Evolutionary conservation across 139 green algal genomes (phyloP), one percentile per base, ranked within the genome.

Genomic region (Pseudopediastrum boryanum): DNA sequence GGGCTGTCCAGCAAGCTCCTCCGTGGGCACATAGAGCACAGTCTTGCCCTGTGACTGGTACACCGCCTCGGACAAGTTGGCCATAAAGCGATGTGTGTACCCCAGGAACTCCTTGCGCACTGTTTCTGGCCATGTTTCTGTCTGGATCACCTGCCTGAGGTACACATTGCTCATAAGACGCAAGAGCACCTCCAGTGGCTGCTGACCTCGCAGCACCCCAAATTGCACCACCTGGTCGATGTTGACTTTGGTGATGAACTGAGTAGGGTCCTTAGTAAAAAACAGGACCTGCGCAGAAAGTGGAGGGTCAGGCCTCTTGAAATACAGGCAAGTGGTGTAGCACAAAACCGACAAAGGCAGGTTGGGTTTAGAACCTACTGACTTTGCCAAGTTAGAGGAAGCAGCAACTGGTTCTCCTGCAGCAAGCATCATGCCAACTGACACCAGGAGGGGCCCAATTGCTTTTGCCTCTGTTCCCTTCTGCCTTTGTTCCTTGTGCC

Each of bases 1-100:
- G 13, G 81, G 81, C 5, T 29, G 50, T 31, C 46, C 58, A 25
- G n/a, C 42, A 7, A 78, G 68, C 66, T 90, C 83, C 13, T 74
- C 56, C 4, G 90, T 54, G 1, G 93, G 92, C 44, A 96, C 89
- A 86, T 96, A 96, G 61, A 97, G 85, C 41, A 93, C 87, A 10
- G 93, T 97, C 71, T 90, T 86, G 41, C 91, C 91, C 58, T 89
- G 83, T 16, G 68, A 48, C 58, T 92, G 87, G 74, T 91, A 88
- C 42, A 90, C 84, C 3, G 87, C 87, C 80, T 96, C 92, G 51
- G 90, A 95, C 35, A 97, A 82, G 33, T 82, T 87, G 6, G 90
- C 88, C 85, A 94, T 90, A 82, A 95, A 97, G 73, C 90, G 92
- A 86, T 97, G 92, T 41, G 90, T 77, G 71, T 89, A 74, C 16